phyloP scores from a whole-genome alignment of 371 early-diverging fungal species.

The Chytridium lagenaria region DNA sequence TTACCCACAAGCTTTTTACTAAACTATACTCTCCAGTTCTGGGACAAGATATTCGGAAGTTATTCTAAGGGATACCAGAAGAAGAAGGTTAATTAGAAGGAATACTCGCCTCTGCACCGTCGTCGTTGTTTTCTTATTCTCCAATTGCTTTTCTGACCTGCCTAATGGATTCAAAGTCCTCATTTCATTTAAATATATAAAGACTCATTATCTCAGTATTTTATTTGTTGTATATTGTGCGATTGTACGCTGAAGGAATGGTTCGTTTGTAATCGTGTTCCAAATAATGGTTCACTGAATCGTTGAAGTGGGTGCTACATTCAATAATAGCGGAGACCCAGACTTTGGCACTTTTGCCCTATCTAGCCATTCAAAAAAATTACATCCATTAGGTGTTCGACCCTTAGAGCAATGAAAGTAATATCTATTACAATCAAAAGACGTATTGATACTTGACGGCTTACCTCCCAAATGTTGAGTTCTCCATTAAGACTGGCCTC shows the following conservation, averaged over 20 bases:
- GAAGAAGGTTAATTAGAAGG: not conserved
- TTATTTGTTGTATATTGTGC: too few relatives aligned
- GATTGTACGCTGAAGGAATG: too few relatives aligned
- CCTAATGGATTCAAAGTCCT: too few relatives aligned
- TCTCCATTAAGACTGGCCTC: constrained; percentile 57
- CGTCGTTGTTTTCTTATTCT: not conserved
- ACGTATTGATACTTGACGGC: not conserved
- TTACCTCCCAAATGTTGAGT: constrained; percentile 48
- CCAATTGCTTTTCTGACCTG: not conserved
- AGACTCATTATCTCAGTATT: too few relatives aligned
- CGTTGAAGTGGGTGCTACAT: not conserved
- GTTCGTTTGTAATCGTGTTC: too few relatives aligned
- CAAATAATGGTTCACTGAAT: too few relatives aligned
- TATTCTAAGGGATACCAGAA: constrained; percentile 7
- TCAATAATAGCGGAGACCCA: not conserved
- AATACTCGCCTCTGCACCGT: not conserved
- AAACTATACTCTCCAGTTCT: too few relatives aligned
- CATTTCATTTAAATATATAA: too few relatives aligned
- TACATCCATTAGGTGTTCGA: constrained; percentile 21
- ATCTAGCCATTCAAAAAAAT: constrained; percentile 28
- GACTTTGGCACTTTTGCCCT: constrained; percentile 5
- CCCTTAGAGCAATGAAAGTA: constrained; percentile 1
- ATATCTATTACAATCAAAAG: constrained; percentile 18
- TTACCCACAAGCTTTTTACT: not conserved
- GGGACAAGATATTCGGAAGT: constrained; percentile 6